Base-by-base conservation (phyloP, 352 stramenopile genomes). In the Globisporangium recalcitrans region DNA sequence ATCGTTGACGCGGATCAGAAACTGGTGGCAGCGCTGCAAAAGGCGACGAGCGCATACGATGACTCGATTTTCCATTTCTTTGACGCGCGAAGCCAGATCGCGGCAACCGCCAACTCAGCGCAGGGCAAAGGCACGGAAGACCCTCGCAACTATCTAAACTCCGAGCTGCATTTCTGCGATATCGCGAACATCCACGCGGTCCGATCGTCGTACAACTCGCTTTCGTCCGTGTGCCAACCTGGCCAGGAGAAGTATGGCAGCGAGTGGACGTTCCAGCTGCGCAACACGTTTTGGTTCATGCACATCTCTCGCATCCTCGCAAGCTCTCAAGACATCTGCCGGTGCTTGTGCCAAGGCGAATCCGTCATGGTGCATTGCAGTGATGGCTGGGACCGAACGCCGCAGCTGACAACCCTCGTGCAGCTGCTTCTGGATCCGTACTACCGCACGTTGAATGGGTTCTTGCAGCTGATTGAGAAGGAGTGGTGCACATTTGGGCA, bases 181-280 rank as follows among this genome's bases (percentile, higher is more conserved):
- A 99, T 99, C 67, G 94, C 88, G 3, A 99, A 99, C 74, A 99
- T 99, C 65, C 97, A 99, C 75, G 92, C 91, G 29, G 97, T 99
- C 38, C 96, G 97, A 21, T 91, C 85, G 40, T 92, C 87, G 16
- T 95, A 87, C 53, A 75, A 80, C 14, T 80, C 81, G n/a, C 67
- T 97, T n/a, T 80, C 82, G 48, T 63, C 63, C 13, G 70, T 97
- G 3, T 90, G 82, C 29, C 81, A 96, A 40, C 87, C 84, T 27
- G 83, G 84, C 1, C 78, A 90, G 57, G 82, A 92, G 64, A 84
- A 82, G 51, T 80, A 84, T 16, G 78, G 73, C 51, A 85, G 65
- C 40, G 90, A 98, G 59, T 96, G 91, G 64, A 72, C 64, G 26
- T 90, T 87, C 60, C 78, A 87, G 60, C 68, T 99, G 24, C 95